A percentile compares a stretch with the other conserved stretches of the same genome.
These are phyloP conservation scores for Seminavis robusta DNA, from an alignment of 108 stramenopile species.

Conservation along the genomic window DNA sequence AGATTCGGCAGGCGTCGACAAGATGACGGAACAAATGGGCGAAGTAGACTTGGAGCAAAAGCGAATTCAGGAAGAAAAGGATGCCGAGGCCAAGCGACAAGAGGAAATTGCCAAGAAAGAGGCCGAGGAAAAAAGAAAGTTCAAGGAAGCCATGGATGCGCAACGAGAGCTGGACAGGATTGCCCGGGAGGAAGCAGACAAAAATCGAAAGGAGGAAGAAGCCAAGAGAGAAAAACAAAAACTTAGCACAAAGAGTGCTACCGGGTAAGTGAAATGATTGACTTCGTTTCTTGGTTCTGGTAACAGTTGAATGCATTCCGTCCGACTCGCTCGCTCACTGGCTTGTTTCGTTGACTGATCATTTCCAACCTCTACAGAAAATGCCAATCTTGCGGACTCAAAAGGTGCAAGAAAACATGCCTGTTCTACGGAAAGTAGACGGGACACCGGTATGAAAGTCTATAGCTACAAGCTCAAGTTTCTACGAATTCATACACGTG, in stretches of 20 bases:
- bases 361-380: too few relatives aligned
- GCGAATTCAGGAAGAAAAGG: conserved; percentile 64
- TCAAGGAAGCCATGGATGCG: conserved; percentile 92
- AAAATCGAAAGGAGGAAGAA: conserved; percentile 58
- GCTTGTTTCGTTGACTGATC: too few relatives aligned
- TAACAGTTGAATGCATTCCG: too few relatives aligned
- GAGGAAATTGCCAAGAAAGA: conserved; percentile 63
- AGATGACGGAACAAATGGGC: conserved; percentile 44
- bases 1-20: conserved; percentile 42
- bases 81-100: conserved; percentile 50
- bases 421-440: conserved; percentile 70
- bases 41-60: conserved; percentile 72
- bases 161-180: conserved; percentile 72
- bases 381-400: conserved; percentile 86
- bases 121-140: conserved; percentile 73
- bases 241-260: conserved; percentile 62
- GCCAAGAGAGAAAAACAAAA: conserved; percentile 60
- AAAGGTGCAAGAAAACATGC: conserved; percentile 87
- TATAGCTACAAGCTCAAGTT: too few relatives aligned
- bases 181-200: conserved; percentile 41
- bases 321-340: too few relatives aligned
- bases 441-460: too few relatives aligned
- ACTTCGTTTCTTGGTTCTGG: too few relatives aligned
- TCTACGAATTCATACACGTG: too few relatives aligned
- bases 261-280: too few relatives aligned